Conservation (phyloP, 106 monocot genomes). For the Dendrobium chrysotoxum region DNA sequence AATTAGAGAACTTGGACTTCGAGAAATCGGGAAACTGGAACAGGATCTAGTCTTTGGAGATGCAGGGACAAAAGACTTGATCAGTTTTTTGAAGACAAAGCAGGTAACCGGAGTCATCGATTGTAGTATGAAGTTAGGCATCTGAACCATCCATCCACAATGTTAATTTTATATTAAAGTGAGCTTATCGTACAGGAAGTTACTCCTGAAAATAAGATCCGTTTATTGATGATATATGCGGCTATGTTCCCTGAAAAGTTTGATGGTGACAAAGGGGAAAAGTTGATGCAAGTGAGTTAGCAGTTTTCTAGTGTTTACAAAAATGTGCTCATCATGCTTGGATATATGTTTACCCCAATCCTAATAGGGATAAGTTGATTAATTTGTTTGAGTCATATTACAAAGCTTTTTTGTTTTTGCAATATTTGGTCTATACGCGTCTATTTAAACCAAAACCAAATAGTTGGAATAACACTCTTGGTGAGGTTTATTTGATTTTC, state of each 20-base stretch:
- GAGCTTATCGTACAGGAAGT: conserved; percentile 27
- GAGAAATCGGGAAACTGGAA: conserved; percentile 87
- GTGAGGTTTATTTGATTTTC: not conserved
- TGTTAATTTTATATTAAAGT: not conserved
- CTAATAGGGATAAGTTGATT: too few species aligned
- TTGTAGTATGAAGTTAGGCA: not conserved
- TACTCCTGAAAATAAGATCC: conserved; percentile 45
- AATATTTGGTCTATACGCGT: not conserved
- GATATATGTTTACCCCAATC: too few species aligned
- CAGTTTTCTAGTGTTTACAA: not conserved
- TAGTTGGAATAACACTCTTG: not conserved
- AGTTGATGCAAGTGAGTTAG: conserved; percentile 47
- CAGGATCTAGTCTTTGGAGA: conserved; percentile 97
- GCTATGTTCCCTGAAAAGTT: conserved; percentile 55
- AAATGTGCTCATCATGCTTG: not conserved
- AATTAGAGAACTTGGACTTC: conserved; percentile 73
- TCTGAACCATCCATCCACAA: not conserved
- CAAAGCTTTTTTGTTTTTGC: not conserved
- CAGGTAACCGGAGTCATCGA: conserved; percentile 32
- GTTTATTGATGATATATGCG: conserved; percentile 61
- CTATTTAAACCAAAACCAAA: not conserved
- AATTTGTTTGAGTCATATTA: not conserved
- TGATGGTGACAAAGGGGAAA: conserved; percentile 50
- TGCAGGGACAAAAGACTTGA: conserved; percentile 93
- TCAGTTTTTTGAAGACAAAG: conserved; percentile 72